Percentiles rank a stretch among this genome's conserved stretches.
Evolutionary conservation across 2,329 filamentous ascomycete genomes (phyloP).

Genomic region (Fusarium sp.): DNA sequence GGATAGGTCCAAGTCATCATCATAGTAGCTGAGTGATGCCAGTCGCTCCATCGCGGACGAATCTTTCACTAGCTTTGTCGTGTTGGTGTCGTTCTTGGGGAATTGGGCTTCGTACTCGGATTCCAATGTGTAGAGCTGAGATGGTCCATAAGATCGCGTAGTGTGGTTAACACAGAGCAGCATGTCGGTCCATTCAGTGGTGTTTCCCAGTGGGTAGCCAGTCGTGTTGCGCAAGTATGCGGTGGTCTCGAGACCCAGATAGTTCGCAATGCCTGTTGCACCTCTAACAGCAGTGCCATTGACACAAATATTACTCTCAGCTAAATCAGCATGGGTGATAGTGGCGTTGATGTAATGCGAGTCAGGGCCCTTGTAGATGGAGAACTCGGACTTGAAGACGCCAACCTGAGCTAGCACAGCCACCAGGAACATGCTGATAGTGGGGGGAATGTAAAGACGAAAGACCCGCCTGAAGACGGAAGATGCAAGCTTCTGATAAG

Average conservation of each 20-base stretch:
- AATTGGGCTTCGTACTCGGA: constrained; percentile 29
- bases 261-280: constrained; percentile 45
- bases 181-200: constrained; percentile 45
- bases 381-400: constrained; percentile 50
- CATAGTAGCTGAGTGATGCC: constrained; percentile 1
- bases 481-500: constrained; percentile 53
- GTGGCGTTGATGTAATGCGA: constrained; percentile 55
- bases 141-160: constrained; percentile 45
- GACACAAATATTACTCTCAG: constrained; percentile 36
- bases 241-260: constrained; percentile 46
- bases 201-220: constrained; percentile 25
- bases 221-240: constrained; percentile 47
- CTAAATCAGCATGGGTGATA: constrained; percentile 42
- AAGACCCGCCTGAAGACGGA: constrained; percentile 54
- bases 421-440: constrained; percentile 55
- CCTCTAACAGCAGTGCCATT: constrained; percentile 48
- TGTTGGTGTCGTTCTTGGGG: constrained; percentile 28
- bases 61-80: constrained; percentile 6
- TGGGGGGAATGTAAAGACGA: constrained; percentile 55
- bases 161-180: constrained; percentile 51
- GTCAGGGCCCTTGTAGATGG: constrained; percentile 53
- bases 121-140: constrained; percentile 46
- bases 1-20: constrained; percentile 7
- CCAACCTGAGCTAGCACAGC: constrained; percentile 54
- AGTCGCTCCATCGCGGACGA: constrained; percentile 8